Conservation (phyloP, 1,284 basidiomycete genomes). For the Papiliotrema fonsecae region DNA sequence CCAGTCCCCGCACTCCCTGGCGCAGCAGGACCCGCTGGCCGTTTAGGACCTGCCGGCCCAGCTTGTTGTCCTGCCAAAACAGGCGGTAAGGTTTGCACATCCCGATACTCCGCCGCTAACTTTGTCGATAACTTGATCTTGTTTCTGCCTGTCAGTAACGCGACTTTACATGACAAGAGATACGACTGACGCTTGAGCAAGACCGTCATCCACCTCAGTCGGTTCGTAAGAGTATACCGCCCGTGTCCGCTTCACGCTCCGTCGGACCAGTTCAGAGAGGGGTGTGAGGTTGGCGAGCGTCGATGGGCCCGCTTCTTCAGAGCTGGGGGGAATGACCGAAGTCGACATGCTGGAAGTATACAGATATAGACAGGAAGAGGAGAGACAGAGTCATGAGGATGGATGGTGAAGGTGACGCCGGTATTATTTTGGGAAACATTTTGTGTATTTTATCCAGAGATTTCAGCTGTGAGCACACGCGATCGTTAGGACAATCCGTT, state of each 20-base stretch:
- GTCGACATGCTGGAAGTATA: conserved; percentile 20
- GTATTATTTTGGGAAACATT: too few relatives aligned
- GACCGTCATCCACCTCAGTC: conserved; percentile 34
- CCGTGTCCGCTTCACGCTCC: conserved; percentile 49
- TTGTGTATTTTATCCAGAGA: too few relatives aligned
- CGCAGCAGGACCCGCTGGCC: conserved; percentile 54
- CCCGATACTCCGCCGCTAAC: conserved; percentile 76
- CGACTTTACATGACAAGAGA: not conserved
- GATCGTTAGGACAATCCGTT: too few relatives aligned
- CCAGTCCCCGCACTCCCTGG: conserved; percentile 52
- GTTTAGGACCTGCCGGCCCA: conserved; percentile 68
- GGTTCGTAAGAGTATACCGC: conserved; percentile 45
- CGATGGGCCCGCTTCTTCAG: conserved; percentile 29
- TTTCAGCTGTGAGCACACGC: too few relatives aligned
- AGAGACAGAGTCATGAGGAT: too few relatives aligned
- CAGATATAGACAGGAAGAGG: too few relatives aligned
- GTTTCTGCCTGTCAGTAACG: conserved; percentile 30
- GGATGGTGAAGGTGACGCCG: too few relatives aligned
- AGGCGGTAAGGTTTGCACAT: conserved; percentile 78
- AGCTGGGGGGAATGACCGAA: conserved; percentile 12
- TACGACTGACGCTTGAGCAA: conserved; percentile 44
- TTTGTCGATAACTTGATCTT: conserved; percentile 58
- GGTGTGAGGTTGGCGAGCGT: conserved; percentile 24
- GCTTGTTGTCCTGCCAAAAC: conserved; percentile 72
- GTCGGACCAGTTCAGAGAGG: conserved; percentile 44